Base-by-base conservation (phyloP, 257 asterid species). In the Galeopsis tetrahit region DNA sequence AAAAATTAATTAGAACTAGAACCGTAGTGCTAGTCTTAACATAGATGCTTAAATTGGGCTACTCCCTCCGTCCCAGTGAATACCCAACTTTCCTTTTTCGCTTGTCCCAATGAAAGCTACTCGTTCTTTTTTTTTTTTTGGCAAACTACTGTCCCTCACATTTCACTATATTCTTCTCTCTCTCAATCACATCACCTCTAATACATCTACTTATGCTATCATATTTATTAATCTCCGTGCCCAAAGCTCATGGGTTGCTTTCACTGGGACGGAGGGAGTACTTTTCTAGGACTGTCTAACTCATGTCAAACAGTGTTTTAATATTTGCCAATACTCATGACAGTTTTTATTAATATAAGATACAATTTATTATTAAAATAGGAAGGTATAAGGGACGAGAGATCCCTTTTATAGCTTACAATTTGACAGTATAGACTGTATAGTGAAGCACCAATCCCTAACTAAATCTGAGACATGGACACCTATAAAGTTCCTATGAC, bases 11-110 rank as follows among this genome's bases (percentile, higher is more conserved):
- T 40, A 40, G 10, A 8, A 40, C 46, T 44, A 49, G 63, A 63
- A 53, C 17, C 56, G 60, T 7, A 11, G 4, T 58, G 67, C 38
- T 33, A 21, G 55, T 51, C 33, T 73, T 65, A 42, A 31, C 72
- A 51, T 42, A 9, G 34, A 66, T 56, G 31, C 42, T 42, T 33
- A 66, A 43, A 34, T 44, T 13, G 32, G 46, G 40, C 31, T 21
- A 21, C 28, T 21, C 28, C 28, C 28, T 21, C 28, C 28, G 28
- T 21, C 28, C 28, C 28, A 21, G 28, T 21, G 28, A 21, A 21
- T 21, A 21, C 28, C 28, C 28, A 21, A 21, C 28, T 21, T 21
- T 21, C 28, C 28, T 21, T 21, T 21, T 21, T 21, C 28, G 28
- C 1, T 21, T 21, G 28, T 21, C 28, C 28, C 28, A 21, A 21